A percentile compares a stretch with the other conserved stretches of the same genome.
phyloP scores from a whole-genome alignment of 495 filamentous ascomycete genomes.

The Penicillium ucsense region DNA sequence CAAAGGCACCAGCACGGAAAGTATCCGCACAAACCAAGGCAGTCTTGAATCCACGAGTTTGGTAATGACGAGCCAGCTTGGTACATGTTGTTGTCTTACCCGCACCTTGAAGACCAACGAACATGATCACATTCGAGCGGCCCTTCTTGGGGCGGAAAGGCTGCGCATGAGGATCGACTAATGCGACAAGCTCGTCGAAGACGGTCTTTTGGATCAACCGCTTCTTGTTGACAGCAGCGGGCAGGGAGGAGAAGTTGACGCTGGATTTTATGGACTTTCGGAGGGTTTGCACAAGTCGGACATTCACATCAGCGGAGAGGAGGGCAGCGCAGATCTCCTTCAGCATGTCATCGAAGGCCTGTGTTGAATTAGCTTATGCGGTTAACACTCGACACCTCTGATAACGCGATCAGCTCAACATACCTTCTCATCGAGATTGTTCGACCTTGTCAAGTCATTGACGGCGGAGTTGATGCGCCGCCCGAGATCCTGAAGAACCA shows the following conservation, averaged over 20 bases:
- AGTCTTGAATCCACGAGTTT: constrained; percentile 84
- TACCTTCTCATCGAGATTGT: constrained; percentile 94
- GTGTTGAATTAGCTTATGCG: constrained; percentile 4
- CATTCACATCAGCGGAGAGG: constrained; percentile 92
- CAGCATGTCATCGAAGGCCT: constrained; percentile 97
- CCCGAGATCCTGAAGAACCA: constrained; percentile 98
- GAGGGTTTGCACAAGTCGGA: constrained; percentile 82
- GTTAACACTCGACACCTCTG: background rate
- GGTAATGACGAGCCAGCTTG: constrained; percentile 92
- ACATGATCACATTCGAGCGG: constrained; percentile 96
- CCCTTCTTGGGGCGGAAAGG: constrained; percentile 97
- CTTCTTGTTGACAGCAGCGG: constrained; percentile 90
- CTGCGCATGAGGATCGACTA: constrained; percentile 93
- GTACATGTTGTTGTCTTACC: constrained; percentile 99
- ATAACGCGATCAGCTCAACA: constrained; percentile 2
- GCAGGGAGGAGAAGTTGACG: constrained; percentile 89
- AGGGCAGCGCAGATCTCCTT: constrained; percentile 94
- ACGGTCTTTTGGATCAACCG: constrained; percentile 96
- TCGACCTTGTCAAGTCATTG: constrained; percentile 82
- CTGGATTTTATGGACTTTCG: constrained; percentile 84
- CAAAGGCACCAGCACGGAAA: constrained; percentile 95
- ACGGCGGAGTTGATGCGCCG: constrained; percentile 97
- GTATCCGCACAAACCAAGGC: constrained; percentile 97
- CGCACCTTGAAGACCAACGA: constrained; percentile 92
- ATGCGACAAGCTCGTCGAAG: constrained; percentile 89